phyloP scores from a whole-genome alignment of 2,329 filamentous ascomycete species.

The Fusarium phyllophilum region DNA sequence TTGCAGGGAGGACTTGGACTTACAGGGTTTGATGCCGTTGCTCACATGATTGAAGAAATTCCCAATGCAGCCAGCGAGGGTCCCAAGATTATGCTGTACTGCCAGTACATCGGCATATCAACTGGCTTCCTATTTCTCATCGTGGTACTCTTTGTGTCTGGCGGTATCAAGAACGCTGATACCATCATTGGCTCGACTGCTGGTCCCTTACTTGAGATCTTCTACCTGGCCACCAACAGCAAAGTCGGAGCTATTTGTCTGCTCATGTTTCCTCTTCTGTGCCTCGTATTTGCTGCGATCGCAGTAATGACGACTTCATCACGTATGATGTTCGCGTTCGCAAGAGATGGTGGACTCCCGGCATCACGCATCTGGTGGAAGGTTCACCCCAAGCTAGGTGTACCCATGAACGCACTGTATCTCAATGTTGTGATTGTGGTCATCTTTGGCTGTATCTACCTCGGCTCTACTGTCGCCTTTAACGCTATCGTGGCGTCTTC shows the following conservation, averaged over 20 bases:
- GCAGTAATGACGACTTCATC: constrained; percentile 73
- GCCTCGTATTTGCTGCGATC: constrained; percentile 71
- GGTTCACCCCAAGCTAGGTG: constrained; percentile 68
- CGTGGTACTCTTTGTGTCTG: constrained; percentile 71
- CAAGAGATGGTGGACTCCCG: constrained; percentile 71
- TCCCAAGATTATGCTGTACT: constrained; percentile 58
- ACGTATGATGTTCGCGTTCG: constrained; percentile 75
- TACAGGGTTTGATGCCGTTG: constrained; percentile 50
- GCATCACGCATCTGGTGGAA: constrained; percentile 67
- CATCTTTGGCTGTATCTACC: constrained; percentile 75
- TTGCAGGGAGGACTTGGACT: constrained; percentile 48
- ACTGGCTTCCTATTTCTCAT: constrained; percentile 72
- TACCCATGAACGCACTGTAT: constrained; percentile 74
- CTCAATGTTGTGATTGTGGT: constrained; percentile 70
- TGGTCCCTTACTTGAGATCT: constrained; percentile 70
- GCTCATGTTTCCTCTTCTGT: constrained; percentile 73
- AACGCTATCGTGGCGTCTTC: constrained; percentile 77
- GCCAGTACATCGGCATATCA: constrained; percentile 69
- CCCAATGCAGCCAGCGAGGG: constrained; percentile 46
- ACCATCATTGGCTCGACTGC: constrained; percentile 62
- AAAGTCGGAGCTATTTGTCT: constrained; percentile 71
- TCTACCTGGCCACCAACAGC: constrained; percentile 70
- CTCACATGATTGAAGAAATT: constrained; percentile 51
- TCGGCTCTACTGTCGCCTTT: constrained; percentile 72
- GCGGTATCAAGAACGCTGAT: constrained; percentile 59